Conservation (phyloP, 2,329 filamentous ascomycete species). For the Cladosporium sp. region DNA sequence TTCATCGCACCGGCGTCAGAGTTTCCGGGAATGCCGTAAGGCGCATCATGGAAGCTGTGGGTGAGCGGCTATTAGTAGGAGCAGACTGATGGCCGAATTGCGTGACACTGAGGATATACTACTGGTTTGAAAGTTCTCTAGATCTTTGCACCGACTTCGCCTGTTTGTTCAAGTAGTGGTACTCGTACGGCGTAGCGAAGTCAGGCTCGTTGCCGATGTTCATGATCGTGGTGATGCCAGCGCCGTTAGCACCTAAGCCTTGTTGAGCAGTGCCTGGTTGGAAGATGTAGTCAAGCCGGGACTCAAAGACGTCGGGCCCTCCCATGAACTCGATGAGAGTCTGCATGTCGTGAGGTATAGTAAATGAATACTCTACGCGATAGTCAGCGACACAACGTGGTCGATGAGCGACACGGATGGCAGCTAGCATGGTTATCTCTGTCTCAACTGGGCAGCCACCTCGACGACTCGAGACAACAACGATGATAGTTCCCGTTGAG, state of each 20-base stretch:
- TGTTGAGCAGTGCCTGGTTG: conserved; percentile 39
- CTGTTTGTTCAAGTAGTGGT: conserved; percentile 37
- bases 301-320: conserved; percentile 40
- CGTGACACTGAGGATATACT: conserved; percentile 15
- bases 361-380: conserved; percentile 43
- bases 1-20: conserved; percentile 37
- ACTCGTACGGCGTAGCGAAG: conserved; percentile 37
- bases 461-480: neutral
- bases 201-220: conserved; percentile 39
- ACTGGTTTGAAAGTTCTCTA: conserved; percentile 31
- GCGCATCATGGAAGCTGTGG: conserved; percentile 29
- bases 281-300: conserved; percentile 45
- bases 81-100: too few relatives aligned
- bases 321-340: conserved; percentile 47
- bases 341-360: conserved; percentile 45
- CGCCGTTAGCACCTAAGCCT: conserved; percentile 38
- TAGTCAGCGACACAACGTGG: neutral
- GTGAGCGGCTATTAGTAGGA: conserved; percentile 21
- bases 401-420: neutral
- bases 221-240: conserved; percentile 39
- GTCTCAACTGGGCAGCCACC: neutral
- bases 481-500: neutral
- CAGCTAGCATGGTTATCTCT: neutral
- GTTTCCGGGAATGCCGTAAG: conserved; percentile 36
- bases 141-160: conserved; percentile 30